A percentile compares a stretch with the other conserved stretches of the same genome.
Evolutionary conservation across 306 rosid species (phyloP).

Genomic region (Luffa acutangula): DNA sequence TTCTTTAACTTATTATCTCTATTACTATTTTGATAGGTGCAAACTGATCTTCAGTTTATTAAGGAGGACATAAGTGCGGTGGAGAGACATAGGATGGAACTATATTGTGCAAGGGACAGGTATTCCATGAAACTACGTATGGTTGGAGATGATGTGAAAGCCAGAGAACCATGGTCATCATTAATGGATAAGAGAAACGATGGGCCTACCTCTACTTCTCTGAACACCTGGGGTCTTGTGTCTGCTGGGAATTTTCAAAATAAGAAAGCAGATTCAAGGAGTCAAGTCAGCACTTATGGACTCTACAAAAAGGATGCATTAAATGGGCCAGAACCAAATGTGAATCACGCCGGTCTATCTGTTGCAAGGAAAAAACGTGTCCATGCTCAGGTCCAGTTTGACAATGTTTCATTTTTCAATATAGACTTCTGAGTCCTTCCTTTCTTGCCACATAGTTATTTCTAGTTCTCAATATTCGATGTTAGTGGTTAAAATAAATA

Average conservation of each 20-base stretch:
- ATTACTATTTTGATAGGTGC: constrained; percentile 38
- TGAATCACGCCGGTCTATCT: constrained; percentile 59
- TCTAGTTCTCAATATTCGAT: not conserved
- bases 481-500: not conserved
- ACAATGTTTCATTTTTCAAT: constrained; percentile 6
- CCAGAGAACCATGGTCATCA: constrained; percentile 62
- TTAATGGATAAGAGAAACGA: constrained; percentile 42
- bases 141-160: constrained; percentile 59
- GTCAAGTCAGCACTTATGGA: constrained; percentile 43
- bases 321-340: constrained; percentile 57
- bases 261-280: constrained; percentile 51
- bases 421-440: not conserved
- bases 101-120: constrained; percentile 63
- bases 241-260: constrained; percentile 45
- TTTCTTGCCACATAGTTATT: not conserved
- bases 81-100: constrained; percentile 81
- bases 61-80: constrained; percentile 80
- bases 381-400: constrained; percentile 60
- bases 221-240: constrained; percentile 42
- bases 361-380: constrained; percentile 73
- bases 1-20: not conserved
- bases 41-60: constrained; percentile 81
- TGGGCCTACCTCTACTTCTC: constrained; percentile 45
- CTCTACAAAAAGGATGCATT: constrained; percentile 55
- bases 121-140: constrained; percentile 54